Evolutionary conservation across 2,329 filamentous ascomycete species (phyloP), one percentile per base, ranked within the genome.

Genomic region (Sporothrix humicola): DNA sequence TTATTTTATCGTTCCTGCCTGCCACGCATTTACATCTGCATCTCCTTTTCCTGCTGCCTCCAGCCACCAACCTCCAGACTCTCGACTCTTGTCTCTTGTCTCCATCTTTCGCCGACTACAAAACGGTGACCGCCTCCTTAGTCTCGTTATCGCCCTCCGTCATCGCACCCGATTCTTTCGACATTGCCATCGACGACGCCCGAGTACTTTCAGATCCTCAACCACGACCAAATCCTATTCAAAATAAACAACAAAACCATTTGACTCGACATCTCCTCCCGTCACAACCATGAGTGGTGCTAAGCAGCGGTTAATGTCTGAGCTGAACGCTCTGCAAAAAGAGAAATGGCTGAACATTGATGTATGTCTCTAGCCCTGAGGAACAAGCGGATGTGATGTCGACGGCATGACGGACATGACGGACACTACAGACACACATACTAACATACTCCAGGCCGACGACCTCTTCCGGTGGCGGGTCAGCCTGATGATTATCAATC

Each of bases 341-440:
- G 95, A 98, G 86, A 94, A 93, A 81, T 99, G 95, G 95, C 92
- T 97, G 20, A 90, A 95, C 78, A 93, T 98, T 77, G 92, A 97
- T 81, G 93, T 94, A 82, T 75, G 88, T 79, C 58, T 69, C 42
- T 31, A n/a, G n/a, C 23, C 61, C 26, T 7, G 20, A 37, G 44
- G 44, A 68, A 31, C 50, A 31, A 6, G 59, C n/a, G 20, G 42
- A 66, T 20, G 61, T 37, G 42, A 66, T 17, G 26, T 20, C 31
- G 7, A 37, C 31, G 3, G 31, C 31, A 37, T 37, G 31, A 26
- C 42, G 59, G 2, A 8, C 31, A 37, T 37, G 31, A 26, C 42
- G 59, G 2, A 8, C 20, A 68, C 79, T 52, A 8, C 15, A 12
- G 4, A 17, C 23, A 42, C 10, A 26, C 2, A 37, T 17, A 3